Conservation (phyloP, 1,284 basidiomycete species). For the Volvariella volvacea region DNA sequence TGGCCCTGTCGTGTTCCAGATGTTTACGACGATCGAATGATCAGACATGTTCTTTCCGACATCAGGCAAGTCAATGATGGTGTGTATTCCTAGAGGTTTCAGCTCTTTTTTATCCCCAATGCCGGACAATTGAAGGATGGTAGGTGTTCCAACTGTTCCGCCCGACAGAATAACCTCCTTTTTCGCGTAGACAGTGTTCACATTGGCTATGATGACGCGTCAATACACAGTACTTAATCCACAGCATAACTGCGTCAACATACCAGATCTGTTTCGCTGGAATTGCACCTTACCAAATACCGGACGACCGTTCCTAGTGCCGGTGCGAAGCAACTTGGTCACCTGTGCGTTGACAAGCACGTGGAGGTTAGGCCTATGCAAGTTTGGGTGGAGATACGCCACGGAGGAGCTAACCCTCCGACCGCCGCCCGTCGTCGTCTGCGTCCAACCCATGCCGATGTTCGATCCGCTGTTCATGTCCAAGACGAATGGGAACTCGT, state of each 20-base stretch:
- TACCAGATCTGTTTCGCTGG: too few relatives aligned
- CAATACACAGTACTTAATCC: neutral
- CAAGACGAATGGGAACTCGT: constrained; percentile 29
- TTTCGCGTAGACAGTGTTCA: constrained; percentile 5
- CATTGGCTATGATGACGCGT: neutral
- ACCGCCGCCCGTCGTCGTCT: constrained; percentile 23
- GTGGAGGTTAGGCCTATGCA: constrained; percentile 31
- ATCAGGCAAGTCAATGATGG: constrained; percentile 24
- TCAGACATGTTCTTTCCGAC: constrained; percentile 41
- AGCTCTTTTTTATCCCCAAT: constrained; percentile 28
- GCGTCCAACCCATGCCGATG: constrained; percentile 32
- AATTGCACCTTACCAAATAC: neutral
- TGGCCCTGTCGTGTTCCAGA: constrained; percentile 24
- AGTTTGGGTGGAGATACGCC: constrained; percentile 27
- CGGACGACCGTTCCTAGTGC: constrained; percentile 19
- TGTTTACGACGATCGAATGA: constrained; percentile 22
- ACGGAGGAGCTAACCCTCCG: constrained; percentile 28
- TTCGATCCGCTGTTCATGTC: constrained; percentile 31
- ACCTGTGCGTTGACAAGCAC: constrained; percentile 26
- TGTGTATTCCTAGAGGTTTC: constrained; percentile 14
- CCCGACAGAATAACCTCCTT: constrained; percentile 35
- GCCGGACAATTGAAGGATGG: constrained; percentile 39
- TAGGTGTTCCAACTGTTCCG: constrained; percentile 33
- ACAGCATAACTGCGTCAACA: neutral
- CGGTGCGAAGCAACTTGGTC: neutral